Evolutionary conservation across 805 yeast species (phyloP), one percentile per base, ranked within the genome.

Genomic region (Metschnikowia koreensis): DNA sequence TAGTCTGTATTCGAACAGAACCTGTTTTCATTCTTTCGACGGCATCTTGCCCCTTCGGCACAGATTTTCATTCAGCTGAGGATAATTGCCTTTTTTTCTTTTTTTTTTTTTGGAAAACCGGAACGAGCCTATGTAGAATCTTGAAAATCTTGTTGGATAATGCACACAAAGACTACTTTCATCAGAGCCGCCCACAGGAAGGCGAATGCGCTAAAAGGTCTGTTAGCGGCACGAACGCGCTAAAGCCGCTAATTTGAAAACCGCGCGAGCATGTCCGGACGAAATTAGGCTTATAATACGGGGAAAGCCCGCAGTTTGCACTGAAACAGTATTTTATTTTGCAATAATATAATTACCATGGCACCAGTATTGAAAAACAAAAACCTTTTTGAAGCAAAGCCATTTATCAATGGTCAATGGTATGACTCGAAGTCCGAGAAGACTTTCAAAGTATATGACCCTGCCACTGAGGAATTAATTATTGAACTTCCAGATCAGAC

Each of bases 401-500:
- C 77, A 0, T 73, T 62, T 56, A 63, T 73, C 56, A 70, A 71
- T 47, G 77, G 77, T 28, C 61, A 66, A 53, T 73, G 77, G 77
- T 59, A 60, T 47, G 63, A 66, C 12, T 70, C 75, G 31, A 70
- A 66, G 49, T 69, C 76, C 17, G 56, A 68, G 44, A 67, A 66
- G 50, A 69, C 74, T 9, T 73, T 73, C 55, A 62, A 63, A 53
- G 76, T 73, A 15, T 52, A 52, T 44, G 75, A 73, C 53, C 78
- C 78, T 1, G 77, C 77, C 1, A 71, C 75, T 26, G 74, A 65
- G 41, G 67, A 70, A 47, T 55, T 61, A 28, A 69, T 73, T 36
- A 57, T 61, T 38, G 74, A 67, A 57, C 62, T 73, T 47, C 72
- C 74, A 6, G 85, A 81, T 54, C 81, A 70, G 47, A 62, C 72